Base-by-base conservation (phyloP, 2,329 filamentous ascomycete genomes). In the Colletotrichum sp. region DNA sequence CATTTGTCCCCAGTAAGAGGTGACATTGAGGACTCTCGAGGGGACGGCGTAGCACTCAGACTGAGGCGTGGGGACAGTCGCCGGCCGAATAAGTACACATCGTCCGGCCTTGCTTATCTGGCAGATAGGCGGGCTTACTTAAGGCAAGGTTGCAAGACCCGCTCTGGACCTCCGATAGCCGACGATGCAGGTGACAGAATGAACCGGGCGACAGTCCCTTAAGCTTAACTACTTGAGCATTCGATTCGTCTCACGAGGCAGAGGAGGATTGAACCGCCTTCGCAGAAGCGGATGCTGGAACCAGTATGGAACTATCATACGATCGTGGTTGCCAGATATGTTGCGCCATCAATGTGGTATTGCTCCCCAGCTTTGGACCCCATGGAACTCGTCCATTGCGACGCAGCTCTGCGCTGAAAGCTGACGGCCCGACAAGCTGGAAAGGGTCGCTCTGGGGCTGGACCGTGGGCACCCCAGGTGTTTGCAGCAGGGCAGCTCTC, bases 1-100 rank as follows among this genome's bases (percentile, higher is more conserved):
- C 74, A 76, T 76, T 65, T 62, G 6, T 10, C 65, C 34, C 74
- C 34, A 24, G 74, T 69, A 76, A 74, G 64, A 74, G 70, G 71
- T 74, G 65, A 75, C 68, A 71, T 16, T 34, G 26, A 21, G n/a
- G 21, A 63, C 60, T 55, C 15, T 55, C 18, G 18, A 49, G 39
- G 39, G 18, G 39, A n/a, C 39, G 39, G 39, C 18, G 39, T n/a
- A n/a, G 39, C 39, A 49, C 18, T 49, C 39, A 49, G 28, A 13
- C 16, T 28, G 34, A 73, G 63, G 39, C 55, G 32, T 34, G 26
- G 66, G 28, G 26, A 75, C 68, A 67, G 62, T 72, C 32, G 6
- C 28, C 21, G 49, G 5, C 7, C 13, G 21, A 49, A n/a, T n/a
- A 15, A 10, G n/a, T n/a, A 13, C 28, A 57, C 49, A 64, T 69